Base-by-base conservation (phyloP, 2,329 filamentous ascomycete genomes). In the Tolypocladium guangdongense region DNA sequence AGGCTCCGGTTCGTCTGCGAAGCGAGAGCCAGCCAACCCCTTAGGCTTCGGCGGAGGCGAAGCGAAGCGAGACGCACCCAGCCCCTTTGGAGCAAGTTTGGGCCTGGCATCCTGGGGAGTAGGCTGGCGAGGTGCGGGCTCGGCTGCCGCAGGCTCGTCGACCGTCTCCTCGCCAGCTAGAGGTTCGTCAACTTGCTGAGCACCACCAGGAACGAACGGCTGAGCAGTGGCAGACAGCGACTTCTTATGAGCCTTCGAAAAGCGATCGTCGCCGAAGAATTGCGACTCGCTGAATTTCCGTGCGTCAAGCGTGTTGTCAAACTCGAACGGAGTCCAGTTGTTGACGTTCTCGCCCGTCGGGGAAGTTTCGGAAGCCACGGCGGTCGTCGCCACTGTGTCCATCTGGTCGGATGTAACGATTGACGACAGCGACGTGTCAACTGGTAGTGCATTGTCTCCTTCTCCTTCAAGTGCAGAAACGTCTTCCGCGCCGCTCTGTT, bases 221-320 rank as follows among this genome's bases (percentile, higher is more conserved):
- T 81, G 82, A 0, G 88, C 87, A 18, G 82, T 77, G 4, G 87
- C 85, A 37, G 88, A 91, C 12, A 64, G 52, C 5, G 82, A 82
- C 59, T 77, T 78, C 59, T 74, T 74, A 49, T 65, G 65, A 52
- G 73, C 73, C 58, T 70, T 63, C 60, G 20, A 50, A 24, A 76
- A 70, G 16, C 55, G 60, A 18, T 73, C 71, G 2, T 77, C 73
- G 14, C 71, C 73, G 55, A 78, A 76, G 1, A 76, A 75, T 30
- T 73, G 71, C 2, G 80, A 75, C 49, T 76, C 71, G 56, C 77
- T 75, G 61, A 83, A 82, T 55, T 69, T 72, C 32, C 71, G 71
- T 11, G 77, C 66, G 3, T 81, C 78, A 2, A 61, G 54, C 35
- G 73, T 71, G 4, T 68, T 75, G 30, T 78, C 75, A 59, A 84